phyloP scores from a whole-genome alignment of 306 rosid species.

The Lotus japonicus region DNA sequence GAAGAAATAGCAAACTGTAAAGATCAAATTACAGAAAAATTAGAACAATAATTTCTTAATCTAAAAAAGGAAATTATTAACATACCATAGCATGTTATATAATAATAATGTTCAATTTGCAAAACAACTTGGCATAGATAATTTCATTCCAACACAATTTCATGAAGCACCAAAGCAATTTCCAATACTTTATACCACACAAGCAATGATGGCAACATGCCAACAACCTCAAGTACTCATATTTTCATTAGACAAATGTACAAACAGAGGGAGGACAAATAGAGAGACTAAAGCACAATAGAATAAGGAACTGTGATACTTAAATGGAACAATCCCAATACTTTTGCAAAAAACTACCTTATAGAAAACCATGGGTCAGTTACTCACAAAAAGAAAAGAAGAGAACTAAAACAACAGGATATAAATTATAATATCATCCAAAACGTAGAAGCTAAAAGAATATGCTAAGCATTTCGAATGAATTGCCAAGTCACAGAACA shows the following conservation, averaged over 20 bases:
- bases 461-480: background rate
- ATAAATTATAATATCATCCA: background rate
- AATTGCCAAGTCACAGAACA: background rate
- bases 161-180: background rate
- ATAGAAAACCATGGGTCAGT: background rate
- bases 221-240: background rate
- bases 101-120: background rate
- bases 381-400: background rate
- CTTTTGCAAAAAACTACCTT: background rate
- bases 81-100: background rate
- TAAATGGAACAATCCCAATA: background rate
- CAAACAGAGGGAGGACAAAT: background rate
- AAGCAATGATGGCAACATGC: background rate
- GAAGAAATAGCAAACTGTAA: slow-evolving; percentile 84
- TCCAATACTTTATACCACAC: background rate
- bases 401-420: background rate
- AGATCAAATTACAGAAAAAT: slow-evolving; percentile 27
- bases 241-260: background rate
- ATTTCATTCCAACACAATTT: background rate
- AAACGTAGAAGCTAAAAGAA: background rate
- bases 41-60: slow-evolving; percentile 20
- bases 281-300: background rate
- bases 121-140: background rate
- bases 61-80: slow-evolving; percentile 6
- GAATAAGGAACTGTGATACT: background rate